phyloP scores from a whole-genome alignment of 306 rosid species.

The Malus domestica region DNA sequence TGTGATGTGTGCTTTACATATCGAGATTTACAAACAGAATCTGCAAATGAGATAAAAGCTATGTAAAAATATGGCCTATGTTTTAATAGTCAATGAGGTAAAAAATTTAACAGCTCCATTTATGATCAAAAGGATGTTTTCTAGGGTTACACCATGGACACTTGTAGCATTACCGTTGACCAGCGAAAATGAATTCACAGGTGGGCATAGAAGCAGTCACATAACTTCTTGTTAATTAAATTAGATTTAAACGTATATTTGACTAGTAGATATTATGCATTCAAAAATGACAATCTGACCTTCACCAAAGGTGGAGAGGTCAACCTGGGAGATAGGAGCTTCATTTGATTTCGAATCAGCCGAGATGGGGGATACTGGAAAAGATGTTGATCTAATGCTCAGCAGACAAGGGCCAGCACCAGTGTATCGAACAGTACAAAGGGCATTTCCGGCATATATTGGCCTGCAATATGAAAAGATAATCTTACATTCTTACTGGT shows the following conservation, averaged over 20 bases:
- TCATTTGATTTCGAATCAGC: conserved; percentile 46
- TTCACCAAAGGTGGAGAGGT: conserved; percentile 79
- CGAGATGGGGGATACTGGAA: conserved; percentile 37
- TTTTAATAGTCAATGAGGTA: background rate
- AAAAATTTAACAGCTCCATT: background rate
- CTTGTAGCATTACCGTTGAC: conserved; percentile 13
- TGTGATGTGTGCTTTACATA: conserved; percentile 60
- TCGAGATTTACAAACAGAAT: conserved; percentile 55
- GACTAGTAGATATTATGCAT: conserved; percentile 2
- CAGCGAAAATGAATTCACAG: background rate
- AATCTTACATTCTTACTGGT: conserved; percentile 11
- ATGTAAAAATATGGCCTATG: background rate
- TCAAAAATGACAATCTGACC: conserved; percentile 52
- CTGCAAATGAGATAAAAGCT: conserved; percentile 29
- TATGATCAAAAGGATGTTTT: too few species aligned
- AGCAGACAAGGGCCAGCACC: conserved; percentile 80
- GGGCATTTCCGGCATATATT: conserved; percentile 95
- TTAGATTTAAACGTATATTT: conserved; percentile 5
- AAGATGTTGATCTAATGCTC: conserved; percentile 81
- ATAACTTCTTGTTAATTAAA: background rate
- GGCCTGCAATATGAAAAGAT: conserved; percentile 58
- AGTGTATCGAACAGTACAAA: conserved; percentile 63
- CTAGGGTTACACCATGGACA: background rate
- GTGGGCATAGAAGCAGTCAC: background rate
- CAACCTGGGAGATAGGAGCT: conserved; percentile 75